Conservation (phyloP, 129 eudicot genomes). For the Arctium minus region DNA sequence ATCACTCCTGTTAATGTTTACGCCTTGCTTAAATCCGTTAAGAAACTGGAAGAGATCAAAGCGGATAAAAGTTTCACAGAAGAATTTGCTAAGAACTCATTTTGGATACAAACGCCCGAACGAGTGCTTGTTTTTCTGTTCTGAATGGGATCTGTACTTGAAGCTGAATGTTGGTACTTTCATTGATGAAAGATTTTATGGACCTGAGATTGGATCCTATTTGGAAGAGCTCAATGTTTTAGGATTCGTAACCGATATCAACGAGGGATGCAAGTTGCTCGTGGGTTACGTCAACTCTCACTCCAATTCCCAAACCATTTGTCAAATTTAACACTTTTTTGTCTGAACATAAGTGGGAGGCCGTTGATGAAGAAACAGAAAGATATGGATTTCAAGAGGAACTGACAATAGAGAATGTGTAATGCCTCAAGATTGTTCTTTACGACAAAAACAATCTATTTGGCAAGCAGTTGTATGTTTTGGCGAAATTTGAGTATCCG, state of each 20-base stretch:
- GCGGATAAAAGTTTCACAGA: too few species aligned
- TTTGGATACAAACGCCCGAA: too few species aligned
- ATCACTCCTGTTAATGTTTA: too few species aligned
- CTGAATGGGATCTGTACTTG: conserved; percentile 25
- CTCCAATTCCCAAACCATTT: conserved; percentile 17
- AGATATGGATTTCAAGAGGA: conserved; percentile 48
- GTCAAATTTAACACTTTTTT: conserved; percentile 37
- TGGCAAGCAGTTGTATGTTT: conserved; percentile 29
- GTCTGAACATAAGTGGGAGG: conserved; percentile 20
- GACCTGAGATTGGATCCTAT: conserved; percentile 20
- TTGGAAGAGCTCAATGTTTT: conserved; percentile 29
- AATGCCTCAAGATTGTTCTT: conserved; percentile 35
- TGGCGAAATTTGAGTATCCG: conserved; percentile 35
- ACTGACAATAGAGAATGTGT: conserved; percentile 41
- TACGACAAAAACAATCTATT: conserved; percentile 35
- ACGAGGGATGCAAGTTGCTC: conserved; percentile 30
- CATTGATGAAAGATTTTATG: conserved; percentile 43
- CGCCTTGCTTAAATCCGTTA: too few species aligned
- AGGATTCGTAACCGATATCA: conserved; percentile 29
- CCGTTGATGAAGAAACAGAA: conserved; percentile 6
- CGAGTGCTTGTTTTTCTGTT: neutral
- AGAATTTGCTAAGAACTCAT: too few species aligned
- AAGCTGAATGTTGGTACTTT: conserved; percentile 40
- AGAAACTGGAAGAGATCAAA: too few species aligned
- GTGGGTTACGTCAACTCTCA: conserved; percentile 29